Evolutionary conservation across 169 alveolate genomes (phyloP).

Genomic region (Theileria annulata): DNA sequence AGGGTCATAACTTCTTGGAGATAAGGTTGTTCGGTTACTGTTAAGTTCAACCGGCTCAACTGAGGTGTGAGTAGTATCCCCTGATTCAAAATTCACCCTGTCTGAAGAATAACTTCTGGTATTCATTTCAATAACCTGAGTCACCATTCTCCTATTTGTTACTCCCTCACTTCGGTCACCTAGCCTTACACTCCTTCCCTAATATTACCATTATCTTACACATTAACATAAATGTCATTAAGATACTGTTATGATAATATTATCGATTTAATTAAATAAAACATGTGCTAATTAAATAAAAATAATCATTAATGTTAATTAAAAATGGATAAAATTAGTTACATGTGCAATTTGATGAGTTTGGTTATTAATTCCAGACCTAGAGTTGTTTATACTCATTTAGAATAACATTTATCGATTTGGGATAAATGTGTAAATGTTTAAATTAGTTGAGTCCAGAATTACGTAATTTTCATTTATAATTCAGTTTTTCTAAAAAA

Average conservation of each 20-base stretch:
- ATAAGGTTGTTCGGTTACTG: not conserved
- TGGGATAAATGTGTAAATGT: not conserved
- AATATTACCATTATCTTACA: not conserved
- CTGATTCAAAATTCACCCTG: not conserved
- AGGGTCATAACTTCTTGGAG: constrained; percentile 9
- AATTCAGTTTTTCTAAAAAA: not conserved
- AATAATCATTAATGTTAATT: not conserved
- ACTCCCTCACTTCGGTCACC: not conserved
- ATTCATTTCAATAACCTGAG: not conserved
- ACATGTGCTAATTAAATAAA: not conserved
- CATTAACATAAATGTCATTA: not conserved
- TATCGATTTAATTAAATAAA: too few relatives aligned
- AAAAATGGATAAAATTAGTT: not conserved
- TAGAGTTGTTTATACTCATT: not conserved
- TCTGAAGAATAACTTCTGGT: not conserved
- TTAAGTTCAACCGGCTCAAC: not conserved
- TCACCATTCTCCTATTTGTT: not conserved
- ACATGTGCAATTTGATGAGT: not conserved
- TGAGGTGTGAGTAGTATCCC: not conserved
- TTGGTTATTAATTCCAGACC: not conserved
- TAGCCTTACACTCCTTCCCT: not conserved
- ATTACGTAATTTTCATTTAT: not conserved
- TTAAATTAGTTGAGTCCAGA: not conserved
- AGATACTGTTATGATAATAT: not conserved
- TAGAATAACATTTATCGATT: not conserved